Evolutionary conservation across 2,329 filamentous ascomycete genomes (phyloP), one percentile per base, ranked within the genome.

Genomic region (Colletotrichum australisinense): DNA sequence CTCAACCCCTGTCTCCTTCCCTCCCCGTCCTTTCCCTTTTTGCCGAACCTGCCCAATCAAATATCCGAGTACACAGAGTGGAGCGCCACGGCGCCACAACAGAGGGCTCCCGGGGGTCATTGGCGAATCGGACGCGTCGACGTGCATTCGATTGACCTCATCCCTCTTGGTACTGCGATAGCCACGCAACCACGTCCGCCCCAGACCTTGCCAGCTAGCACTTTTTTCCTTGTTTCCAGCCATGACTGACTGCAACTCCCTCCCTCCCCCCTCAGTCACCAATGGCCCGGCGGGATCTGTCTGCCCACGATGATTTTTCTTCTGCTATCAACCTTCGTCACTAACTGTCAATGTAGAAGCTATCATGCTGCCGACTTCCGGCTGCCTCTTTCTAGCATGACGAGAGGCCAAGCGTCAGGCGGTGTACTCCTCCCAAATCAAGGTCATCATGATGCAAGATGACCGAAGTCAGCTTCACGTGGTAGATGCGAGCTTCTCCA

Each of bases 11-110:
- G 68, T n/a, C 24, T 19, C 14, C 53, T 52, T 52, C 60, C 65
- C 19, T 52, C 38, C 38, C 65, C 24, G 35, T 46, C 58, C 52
- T 72, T 72, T 72, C 69, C 69, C 38, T 64, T 72, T 72, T 63
- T 26, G 58, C 58, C 14, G 58, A 26, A 8, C 3, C 22, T 22
- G 53, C 24, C 69, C 69, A 72, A 72, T 72, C 58, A 69, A 32
- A 32, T 19, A 32, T 12, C 24, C 12, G n/a, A 19, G 14, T 4
- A 49, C 28, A 14, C 22, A 32, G 28, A n/a, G 32, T 32, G 57
- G 28, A 26, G 22, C 30, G 35, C n/a, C 22, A 32, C 19, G 49
- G 38, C 59, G 19, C 35, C 64, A 72, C 35, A 62, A 28, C 57
- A 63, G 49, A 62, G 9, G 24, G 16, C 30, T 49, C n/a, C 30